Base-by-base conservation (phyloP, 768 basidiomycete species). In the Fibroporia radiculosa region DNA sequence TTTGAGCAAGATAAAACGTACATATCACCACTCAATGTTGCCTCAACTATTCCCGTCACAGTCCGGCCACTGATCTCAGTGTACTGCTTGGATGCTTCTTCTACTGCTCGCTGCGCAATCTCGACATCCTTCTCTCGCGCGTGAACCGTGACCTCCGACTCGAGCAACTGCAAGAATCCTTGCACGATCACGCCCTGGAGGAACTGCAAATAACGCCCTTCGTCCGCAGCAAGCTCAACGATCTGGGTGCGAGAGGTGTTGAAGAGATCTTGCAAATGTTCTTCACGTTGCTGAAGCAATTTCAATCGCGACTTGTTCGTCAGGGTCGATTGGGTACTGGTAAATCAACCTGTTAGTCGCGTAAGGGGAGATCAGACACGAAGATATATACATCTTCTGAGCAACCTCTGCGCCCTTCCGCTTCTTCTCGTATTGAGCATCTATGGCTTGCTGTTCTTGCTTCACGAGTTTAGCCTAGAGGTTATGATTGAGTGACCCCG, bases 221-320 rank as follows among this genome's bases (percentile, higher is more conserved):
- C 70, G 43, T 85, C 76, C 48, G 77, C 63, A 16, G 82, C 71
- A 10, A 92, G 75, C 4, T 74, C 69, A 19, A 78, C 67, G 42
- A 90, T 71, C 35, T 77, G 67, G 32, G 68, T 64, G 40, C 89
- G 80, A 1, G 92, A 78, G 1, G 78, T 72, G 6, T 74, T 65
- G 64, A 99, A 97, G 49, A 97, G 78, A 47, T 89, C 82, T 58
- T 95, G 89, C 5, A 97, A 69, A 42, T 93, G 81, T 60, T 96
- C 91, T 65, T 97, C 95, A 39, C 93, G 81, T 47, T 83, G 80
- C 60, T 93, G 87, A 8, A 98, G 78, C 24, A 98, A 75, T 59
- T 76, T 81, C 54, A 99, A 75, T 27, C 96, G 89, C 12, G 93
- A 92, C 59, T 90, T 93, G 75, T 98, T 99, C 53, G 93, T 96